A percentile compares a stretch with the other conserved stretches of the same genome.
Evolutionary conservation across 139 green algal species (phyloP).

Genomic region (Closterium sp.): DNA sequence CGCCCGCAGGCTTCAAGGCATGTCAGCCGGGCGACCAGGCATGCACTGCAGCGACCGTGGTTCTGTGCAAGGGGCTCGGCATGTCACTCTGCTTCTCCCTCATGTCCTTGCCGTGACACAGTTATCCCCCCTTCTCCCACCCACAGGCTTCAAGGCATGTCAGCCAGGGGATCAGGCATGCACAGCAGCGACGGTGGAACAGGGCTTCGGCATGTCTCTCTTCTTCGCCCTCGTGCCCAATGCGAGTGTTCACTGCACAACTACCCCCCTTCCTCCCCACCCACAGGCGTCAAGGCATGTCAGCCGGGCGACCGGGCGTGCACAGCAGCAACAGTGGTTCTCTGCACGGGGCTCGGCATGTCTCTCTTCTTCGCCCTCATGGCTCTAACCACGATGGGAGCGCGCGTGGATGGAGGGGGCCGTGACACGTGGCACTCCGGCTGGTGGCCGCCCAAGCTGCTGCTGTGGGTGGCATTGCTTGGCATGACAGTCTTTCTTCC

Average conservation of each 20-base stretch:
- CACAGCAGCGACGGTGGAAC: not conserved
- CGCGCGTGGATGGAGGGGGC: constrained; percentile 11
- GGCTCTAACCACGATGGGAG: constrained; percentile 31
- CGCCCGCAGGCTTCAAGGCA: no score
- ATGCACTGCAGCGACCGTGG: not conserved
- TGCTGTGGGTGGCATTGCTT: not conserved
- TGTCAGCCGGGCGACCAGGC: not conserved
- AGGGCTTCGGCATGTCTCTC: no score
- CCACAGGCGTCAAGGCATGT: not conserved
- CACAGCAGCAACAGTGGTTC: not conserved
- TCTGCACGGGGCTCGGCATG: not conserved
- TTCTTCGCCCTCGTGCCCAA: no score
- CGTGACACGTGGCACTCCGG: constrained; percentile 37
- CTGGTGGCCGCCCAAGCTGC: constrained; percentile 39
- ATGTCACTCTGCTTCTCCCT: constrained; percentile 27
- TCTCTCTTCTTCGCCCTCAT: constrained; percentile 45
- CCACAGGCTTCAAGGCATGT: no score
- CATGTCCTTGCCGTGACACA: constrained; percentile 40
- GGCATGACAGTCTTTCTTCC: not conserved
- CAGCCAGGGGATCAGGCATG: not conserved
- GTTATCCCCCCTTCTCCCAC: no score
- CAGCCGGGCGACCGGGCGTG: not conserved
- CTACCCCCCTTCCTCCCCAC: constrained; percentile 29
- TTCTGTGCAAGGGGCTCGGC: no score
- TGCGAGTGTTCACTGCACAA: no score